phyloP scores from a whole-genome alignment of 352 stramenopile genomes.

The Blastocystis hominis region DNA sequence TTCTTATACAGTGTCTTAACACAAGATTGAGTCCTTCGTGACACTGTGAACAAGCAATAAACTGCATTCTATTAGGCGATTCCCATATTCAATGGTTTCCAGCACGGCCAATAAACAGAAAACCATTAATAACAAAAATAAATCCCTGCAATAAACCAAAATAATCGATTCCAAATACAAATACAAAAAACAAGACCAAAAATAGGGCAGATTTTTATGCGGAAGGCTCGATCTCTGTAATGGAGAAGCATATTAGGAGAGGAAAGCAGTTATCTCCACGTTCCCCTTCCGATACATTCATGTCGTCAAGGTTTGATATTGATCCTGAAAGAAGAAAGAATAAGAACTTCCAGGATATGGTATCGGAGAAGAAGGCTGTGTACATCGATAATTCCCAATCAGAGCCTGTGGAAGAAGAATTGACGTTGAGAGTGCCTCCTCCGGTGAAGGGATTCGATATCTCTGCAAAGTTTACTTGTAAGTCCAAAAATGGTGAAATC shows the following conservation, averaged over 20 bases:
- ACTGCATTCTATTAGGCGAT: no score
- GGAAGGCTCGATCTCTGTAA: background rate
- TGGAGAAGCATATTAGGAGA: background rate
- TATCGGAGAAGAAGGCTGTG: background rate
- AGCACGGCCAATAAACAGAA: no score
- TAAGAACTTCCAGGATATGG: background rate
- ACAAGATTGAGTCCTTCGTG: no score
- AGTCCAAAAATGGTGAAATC: background rate
- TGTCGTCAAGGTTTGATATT: background rate
- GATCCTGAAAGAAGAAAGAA: background rate
- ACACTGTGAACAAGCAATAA: no score
- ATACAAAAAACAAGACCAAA: no score
- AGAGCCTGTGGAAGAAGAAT: background rate
- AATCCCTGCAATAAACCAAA: no score
- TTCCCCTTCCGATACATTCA: background rate
- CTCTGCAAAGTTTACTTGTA: background rate
- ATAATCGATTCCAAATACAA: no score
- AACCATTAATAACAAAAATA: no score
- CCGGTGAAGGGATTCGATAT: slow-evolving; percentile 30
- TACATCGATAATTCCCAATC: background rate
- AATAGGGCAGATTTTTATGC: background rate
- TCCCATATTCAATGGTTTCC: no score
- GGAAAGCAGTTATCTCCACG: background rate
- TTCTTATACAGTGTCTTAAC: no score
- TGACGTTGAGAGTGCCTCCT: background rate